Conservation (phyloP, 148 eudicot genomes). For the Fagopyrum esculentum region DNA sequence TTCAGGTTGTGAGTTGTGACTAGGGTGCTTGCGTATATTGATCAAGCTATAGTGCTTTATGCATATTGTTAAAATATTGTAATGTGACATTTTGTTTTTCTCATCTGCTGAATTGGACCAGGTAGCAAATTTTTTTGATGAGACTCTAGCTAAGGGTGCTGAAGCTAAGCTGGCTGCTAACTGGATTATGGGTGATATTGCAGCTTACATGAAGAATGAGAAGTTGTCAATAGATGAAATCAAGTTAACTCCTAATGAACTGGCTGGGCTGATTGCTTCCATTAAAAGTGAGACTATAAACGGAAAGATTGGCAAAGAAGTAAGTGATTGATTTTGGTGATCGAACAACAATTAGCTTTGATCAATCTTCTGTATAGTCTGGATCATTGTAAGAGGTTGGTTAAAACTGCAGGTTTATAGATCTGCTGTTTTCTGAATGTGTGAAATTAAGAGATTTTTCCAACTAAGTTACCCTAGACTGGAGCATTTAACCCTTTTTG, state of each 20-base stretch:
- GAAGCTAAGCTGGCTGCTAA: slow-evolving; percentile 86
- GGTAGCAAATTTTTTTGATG: slow-evolving; percentile 86
- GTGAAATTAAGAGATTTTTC: background rate
- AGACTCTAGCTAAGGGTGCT: slow-evolving; percentile 60
- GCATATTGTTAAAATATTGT: no score
- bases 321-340: slow-evolving; percentile 6
- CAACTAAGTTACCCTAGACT: no score
- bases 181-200: slow-evolving; percentile 41
- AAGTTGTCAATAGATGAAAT: no score
- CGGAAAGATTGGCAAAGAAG: slow-evolving; percentile 96
- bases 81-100: background rate
- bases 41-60: no score
- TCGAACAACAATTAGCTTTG: background rate
- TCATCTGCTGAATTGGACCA: slow-evolving; percentile 21
- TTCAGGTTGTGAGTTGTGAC: no score
- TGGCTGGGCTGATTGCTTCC: slow-evolving; percentile 70
- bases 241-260: slow-evolving; percentile 56
- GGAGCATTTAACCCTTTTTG: no score
- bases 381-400: no score
- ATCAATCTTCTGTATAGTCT: background rate
- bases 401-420: no score
- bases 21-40: no score
- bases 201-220: no score
- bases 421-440: background rate
- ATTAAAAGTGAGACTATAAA: slow-evolving; percentile 77